Evolutionary conservation across 768 basidiomycete genomes (phyloP), one percentile per base, ranked within the genome.

Genomic region (Rhodotorula toruloides): DNA sequence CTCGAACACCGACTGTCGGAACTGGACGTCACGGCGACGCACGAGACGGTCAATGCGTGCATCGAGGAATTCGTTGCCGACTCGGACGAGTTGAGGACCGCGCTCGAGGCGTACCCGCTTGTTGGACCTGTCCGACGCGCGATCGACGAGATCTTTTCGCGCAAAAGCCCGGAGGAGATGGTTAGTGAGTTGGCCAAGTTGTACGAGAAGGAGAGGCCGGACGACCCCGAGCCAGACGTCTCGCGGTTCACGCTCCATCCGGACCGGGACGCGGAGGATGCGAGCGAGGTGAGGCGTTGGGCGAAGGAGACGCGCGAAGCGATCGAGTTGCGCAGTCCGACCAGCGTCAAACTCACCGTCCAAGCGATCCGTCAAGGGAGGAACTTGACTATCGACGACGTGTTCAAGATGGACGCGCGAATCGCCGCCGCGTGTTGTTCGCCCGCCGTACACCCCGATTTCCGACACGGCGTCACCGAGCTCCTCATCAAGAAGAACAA

Each of bases 261-360:
- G 5, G 25, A 39, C n/a, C 72, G 72, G 39, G 67, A 55, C 19
- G 65, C 75, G 42, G 72, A 70, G 59, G 72, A 79, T 25, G 81
- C 72, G 82, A 73, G 75, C 49, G 78, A 77, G 17, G 80, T 91
- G 56, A 81, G 81, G 55, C 75, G 78, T 47, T 98, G 93, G 92
- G 93, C 94, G 10, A 77, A 79, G 63, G 77, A 82, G 62, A 91
- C 91, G 7, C 77, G 89, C 63, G 79, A 80, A 21, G 79, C 80
- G 39, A 78, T 99, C 63, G 80, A 83, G 46, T 70, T 82, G 71
- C 84, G 90, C 47, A 92, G 91, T 78, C 94, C 94, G 17, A 96
- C 93, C 2, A 92, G 91, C 72, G 81, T 97, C 71, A 90, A 89
- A 76, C 87, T 98, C 42, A 84, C 93, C n/a, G 81, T 98, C 29